Conservation (phyloP, 208 protist genomes). For the Sergeia podlipaevii region DNA sequence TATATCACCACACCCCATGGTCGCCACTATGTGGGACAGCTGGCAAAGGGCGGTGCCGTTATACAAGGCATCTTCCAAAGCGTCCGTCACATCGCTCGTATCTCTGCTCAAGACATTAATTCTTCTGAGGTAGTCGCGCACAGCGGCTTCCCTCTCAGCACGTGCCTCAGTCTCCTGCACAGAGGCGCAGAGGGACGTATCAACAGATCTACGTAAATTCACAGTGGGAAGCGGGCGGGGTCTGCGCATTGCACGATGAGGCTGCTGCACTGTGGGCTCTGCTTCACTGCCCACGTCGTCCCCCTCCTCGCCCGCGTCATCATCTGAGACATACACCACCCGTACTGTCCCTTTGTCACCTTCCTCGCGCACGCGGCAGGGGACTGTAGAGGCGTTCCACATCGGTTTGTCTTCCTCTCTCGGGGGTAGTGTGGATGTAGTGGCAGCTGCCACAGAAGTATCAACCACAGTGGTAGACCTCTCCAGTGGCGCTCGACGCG, state of each 20-base stretch:
- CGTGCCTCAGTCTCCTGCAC: conserved; percentile 3
- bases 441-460: too few species aligned
- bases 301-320: neutral
- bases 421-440: too few species aligned
- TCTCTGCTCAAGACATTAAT: conserved; percentile 56
- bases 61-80: conserved; percentile 43
- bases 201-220: too few species aligned
- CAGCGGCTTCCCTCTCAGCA: conserved; percentile 23
- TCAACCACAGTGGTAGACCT: too few species aligned
- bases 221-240: neutral
- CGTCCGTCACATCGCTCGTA: neutral
- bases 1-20: too few species aligned
- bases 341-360: neutral
- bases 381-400: conserved; percentile 12
- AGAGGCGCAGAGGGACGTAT: neutral
- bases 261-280: neutral
- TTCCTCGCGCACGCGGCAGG: neutral
- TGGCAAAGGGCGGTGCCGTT: conserved; percentile 66
- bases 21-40: too few species aligned
- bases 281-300: neutral
- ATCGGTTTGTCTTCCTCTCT: neutral
- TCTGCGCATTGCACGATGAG: neutral
- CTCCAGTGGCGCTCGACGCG: too few species aligned
- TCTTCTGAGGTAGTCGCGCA: conserved; percentile 68
- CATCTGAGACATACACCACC: neutral